Conservation (phyloP, 1,284 basidiomycete genomes). For the Cryptococcus maquisensis region DNA sequence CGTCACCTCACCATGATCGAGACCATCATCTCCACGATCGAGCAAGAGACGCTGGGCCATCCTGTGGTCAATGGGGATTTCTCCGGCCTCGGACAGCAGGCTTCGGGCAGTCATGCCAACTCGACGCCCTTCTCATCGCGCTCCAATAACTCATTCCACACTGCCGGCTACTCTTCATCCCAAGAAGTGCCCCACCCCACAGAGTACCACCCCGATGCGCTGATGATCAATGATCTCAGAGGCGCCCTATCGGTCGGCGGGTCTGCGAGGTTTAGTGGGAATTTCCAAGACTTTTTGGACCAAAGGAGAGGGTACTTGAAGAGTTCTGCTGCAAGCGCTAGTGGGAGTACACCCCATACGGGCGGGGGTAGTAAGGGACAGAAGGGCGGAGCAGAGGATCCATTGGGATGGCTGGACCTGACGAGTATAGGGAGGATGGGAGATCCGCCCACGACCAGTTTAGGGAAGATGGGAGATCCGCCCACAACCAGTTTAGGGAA, state of each 20-base stretch:
- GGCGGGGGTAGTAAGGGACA: neutral
- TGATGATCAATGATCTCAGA: constrained; percentile 1
- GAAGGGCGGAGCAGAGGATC: constrained; percentile 2
- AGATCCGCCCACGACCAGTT: too few relatives aligned
- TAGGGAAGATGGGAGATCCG: too few relatives aligned
- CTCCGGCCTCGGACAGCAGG: neutral
- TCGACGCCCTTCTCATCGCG: neutral
- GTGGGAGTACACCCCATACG: neutral
- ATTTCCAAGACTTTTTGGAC: constrained; percentile 1
- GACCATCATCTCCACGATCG: constrained; percentile 17
- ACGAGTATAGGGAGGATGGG: too few relatives aligned
- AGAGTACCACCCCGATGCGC: constrained; percentile 5
- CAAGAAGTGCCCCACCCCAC: neutral
- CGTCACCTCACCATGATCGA: constrained; percentile 30
- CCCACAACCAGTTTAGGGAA: too few relatives aligned
- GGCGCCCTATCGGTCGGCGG: neutral
- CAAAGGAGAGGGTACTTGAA: constrained; percentile 4
- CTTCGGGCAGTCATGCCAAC: neutral
- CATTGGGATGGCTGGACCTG: constrained; percentile 1
- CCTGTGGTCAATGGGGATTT: neutral
- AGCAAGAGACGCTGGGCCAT: constrained; percentile 14
- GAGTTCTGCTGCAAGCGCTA: neutral
- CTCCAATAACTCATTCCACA: too few relatives aligned
- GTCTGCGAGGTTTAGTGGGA: neutral
- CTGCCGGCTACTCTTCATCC: too few relatives aligned